A percentile compares a stretch with the other conserved stretches of the same genome.
Evolutionary conservation across 441 rosid genomes (phyloP).

Genomic region (Geranium incanum): DNA sequence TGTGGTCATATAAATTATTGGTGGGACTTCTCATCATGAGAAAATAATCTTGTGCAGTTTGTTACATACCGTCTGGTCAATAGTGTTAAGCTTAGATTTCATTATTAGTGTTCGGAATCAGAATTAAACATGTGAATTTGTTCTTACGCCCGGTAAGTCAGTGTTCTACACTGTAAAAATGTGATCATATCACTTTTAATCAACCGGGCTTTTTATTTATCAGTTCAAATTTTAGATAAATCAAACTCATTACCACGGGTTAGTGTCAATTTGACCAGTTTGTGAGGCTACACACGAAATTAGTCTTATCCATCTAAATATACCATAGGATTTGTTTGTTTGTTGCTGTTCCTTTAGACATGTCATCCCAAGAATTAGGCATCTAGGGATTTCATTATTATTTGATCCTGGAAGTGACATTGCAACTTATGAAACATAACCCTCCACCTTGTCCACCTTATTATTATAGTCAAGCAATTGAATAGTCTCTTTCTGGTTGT

Average conservation of each 20-base stretch:
- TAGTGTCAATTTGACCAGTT: too few relatives aligned
- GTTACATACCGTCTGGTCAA: background rate
- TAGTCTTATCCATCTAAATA: too few relatives aligned
- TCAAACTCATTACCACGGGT: too few relatives aligned
- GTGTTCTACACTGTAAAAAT: too few relatives aligned
- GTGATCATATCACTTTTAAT: too few relatives aligned
- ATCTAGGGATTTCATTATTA: constrained; percentile 13
- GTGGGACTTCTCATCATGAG: constrained; percentile 5
- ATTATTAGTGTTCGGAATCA: background rate
- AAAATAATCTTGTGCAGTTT: background rate
- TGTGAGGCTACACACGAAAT: too few relatives aligned
- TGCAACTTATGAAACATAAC: constrained; percentile 29
- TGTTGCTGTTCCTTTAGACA: background rate
- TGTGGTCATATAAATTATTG: constrained; percentile 3
- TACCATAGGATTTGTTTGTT: too few relatives aligned
- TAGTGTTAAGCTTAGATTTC: background rate
- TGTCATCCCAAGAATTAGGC: background rate
- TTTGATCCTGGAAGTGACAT: constrained; percentile 18
- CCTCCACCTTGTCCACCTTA: constrained; percentile 32
- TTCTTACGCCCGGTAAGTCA: too few relatives aligned
- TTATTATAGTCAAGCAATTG: constrained; percentile 14
- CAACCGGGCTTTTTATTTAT: too few relatives aligned
- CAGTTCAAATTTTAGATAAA: too few relatives aligned
- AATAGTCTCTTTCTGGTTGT: constrained; percentile 23
- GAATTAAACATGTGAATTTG: too few relatives aligned